Conservation (phyloP, 768 basidiomycete species). For the Tylopilus intermedius region DNA sequence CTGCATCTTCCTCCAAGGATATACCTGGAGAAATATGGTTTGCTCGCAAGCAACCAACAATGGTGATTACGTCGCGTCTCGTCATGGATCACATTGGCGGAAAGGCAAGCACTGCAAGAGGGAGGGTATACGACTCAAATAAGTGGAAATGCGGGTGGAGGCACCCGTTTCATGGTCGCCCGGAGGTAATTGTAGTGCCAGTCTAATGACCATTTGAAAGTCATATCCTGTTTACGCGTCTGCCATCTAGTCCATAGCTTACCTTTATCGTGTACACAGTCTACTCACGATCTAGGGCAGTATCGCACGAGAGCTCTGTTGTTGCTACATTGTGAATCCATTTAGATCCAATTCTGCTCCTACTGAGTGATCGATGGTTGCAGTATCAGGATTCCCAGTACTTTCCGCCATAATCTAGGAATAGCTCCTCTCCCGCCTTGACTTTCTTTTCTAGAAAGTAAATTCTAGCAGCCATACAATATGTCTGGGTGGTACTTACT, state of each 20-base stretch:
- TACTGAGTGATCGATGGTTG: no score
- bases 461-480: background rate
- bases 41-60: constrained; percentile 15
- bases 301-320: no score
- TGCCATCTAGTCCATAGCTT: background rate
- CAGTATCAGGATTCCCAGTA: constrained; percentile 21
- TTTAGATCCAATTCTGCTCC: no score
- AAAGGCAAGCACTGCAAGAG: constrained; percentile 31
- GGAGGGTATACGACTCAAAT: constrained; percentile 28
- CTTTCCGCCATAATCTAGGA: constrained; percentile 31
- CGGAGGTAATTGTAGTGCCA: constrained; percentile 34
- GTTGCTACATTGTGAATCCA: no score
- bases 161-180: constrained; percentile 39
- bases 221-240: background rate
- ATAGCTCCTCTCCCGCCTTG: constrained; percentile 30
- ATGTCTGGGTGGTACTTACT: constrained; percentile 23
- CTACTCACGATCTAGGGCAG: no score
- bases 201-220: constrained; percentile 7
- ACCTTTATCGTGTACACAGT: background rate
- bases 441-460: constrained; percentile 21
- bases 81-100: constrained; percentile 42
- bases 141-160: constrained; percentile 45
- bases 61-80: constrained; percentile 39
- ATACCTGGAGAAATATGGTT: constrained; percentile 5
- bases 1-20: constrained; percentile 8